Evolutionary conservation across 2,329 filamentous ascomycete genomes (phyloP), one percentile per base, ranked within the genome.

Genomic region (Ophiognomonia clavigignenti-juglandacearum): DNA sequence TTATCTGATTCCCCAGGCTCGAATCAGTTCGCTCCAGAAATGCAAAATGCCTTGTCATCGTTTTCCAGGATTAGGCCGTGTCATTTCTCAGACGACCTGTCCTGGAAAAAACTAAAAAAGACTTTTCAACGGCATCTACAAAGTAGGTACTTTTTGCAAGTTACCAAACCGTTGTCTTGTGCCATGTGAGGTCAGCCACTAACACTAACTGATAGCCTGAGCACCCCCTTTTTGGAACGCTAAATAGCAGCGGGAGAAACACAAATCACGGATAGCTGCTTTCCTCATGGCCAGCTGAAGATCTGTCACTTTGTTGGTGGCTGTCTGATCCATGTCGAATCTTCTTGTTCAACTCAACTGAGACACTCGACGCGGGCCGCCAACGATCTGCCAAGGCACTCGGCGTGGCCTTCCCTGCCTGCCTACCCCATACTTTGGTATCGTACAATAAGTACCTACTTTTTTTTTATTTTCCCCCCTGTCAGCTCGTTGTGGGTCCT

Each of bases 251-350:
- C 44, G 38, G 16, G 31, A 37, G 44, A 36, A 38, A 42, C 35
- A 24, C 38, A 22, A 26, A 14, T 47, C 29, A 36, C 38, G 44
- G 44, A 27, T 47, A 39, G 44, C 38, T 47, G 38, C 31, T 34
- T 14, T 24, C 4, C 44, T 18, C 38, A 42, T 29, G 38, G 16
- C 14, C 31, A 47, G 38, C 38, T 42, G 44, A 47, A 19, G 29
- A 47, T 23, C 38, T 47, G 38, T 37, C 44, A 41, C 31, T 7
- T 31, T 35, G 13, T 35, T 18, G 29, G 32, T 35, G 32, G 32
- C 32, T 35, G 10, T 18, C 32, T 16, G 13, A 35, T 35, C 13
- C 32, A 35, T 35, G 32, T 18, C 32, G 14, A 36, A 8, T 7
- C 18, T 10, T 36, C 4, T 18, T 11, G 6, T 35, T 11, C 7